Percentiles rank a stretch among this genome's conserved stretches.
Evolutionary conservation across 805 yeast species (phyloP).

Genomic region (Zygoascus flipseniorum): DNA sequence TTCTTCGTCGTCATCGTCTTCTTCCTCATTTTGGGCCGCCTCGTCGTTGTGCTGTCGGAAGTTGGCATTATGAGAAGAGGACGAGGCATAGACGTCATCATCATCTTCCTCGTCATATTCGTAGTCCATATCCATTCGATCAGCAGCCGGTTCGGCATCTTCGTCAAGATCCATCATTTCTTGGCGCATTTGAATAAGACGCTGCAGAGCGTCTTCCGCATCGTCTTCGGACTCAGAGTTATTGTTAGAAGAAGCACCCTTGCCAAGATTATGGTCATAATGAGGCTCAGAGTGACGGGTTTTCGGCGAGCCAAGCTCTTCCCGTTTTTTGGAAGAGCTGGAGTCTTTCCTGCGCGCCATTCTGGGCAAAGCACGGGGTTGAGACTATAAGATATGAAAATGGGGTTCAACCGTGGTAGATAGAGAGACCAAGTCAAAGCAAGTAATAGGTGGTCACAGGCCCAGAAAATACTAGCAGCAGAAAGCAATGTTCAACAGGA

Average conservation of each 20-base stretch:
- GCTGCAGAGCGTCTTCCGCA: constrained; percentile 7
- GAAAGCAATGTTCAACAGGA: too few relatives aligned
- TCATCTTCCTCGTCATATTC: constrained; percentile 12
- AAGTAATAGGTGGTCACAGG: too few relatives aligned
- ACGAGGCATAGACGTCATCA: constrained; percentile 5
- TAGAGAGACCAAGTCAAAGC: too few relatives aligned
- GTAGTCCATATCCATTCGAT: constrained; percentile 7
- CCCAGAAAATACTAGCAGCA: too few relatives aligned
- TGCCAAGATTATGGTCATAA: not conserved
- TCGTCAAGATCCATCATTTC: constrained; percentile 5
- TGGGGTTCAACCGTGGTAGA: too few relatives aligned
- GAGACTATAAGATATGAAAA: too few relatives aligned
- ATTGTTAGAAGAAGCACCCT: not conserved
- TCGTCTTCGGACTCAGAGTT: constrained; percentile 1
- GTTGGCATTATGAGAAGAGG: not conserved
- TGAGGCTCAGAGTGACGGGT: not conserved
- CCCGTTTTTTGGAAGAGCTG: not conserved
- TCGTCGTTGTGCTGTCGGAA: constrained; percentile 9
- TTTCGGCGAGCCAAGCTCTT: not conserved
- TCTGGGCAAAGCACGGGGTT: not conserved
- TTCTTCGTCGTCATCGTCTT: constrained; percentile 20
- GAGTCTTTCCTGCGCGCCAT: not conserved
- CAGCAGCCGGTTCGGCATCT: constrained; percentile 11
- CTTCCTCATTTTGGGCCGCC: constrained; percentile 13
- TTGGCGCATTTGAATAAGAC: constrained; percentile 6